Evolutionary conservation across 1,139 yeast species (phyloP).

Genomic region (Diutina catenulata): DNA sequence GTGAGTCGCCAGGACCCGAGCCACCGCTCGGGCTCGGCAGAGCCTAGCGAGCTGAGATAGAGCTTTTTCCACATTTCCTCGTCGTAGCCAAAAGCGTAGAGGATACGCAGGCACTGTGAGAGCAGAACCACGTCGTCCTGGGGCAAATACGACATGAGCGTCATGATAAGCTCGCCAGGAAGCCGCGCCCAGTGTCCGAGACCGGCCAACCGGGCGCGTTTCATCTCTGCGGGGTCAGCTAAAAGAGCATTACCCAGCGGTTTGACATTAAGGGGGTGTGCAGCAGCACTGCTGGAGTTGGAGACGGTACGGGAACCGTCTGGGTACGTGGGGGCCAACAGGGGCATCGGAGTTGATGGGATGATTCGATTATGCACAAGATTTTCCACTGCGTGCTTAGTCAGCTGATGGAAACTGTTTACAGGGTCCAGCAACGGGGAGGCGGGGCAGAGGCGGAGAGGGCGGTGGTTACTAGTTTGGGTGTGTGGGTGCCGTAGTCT

Average conservation of each 20-base stretch:
- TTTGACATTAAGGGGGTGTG: slow-evolving; percentile 2
- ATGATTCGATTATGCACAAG: no score
- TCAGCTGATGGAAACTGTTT: no score
- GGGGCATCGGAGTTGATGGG: no score
- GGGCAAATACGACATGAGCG: slow-evolving; percentile 32
- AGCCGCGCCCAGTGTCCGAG: slow-evolving; percentile 44
- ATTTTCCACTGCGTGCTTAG: no score
- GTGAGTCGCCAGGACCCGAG: slow-evolving; percentile 70
- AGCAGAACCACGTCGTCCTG: neutral
- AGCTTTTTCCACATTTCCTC: slow-evolving; percentile 72
- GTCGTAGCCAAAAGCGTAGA: slow-evolving; percentile 19
- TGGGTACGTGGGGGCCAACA: neutral
- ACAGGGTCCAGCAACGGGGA: no score
- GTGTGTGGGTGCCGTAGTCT: no score
- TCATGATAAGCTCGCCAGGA: slow-evolving; percentile 48
- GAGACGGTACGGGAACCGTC: neutral
- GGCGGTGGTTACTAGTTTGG: no score
- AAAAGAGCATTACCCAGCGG: slow-evolving; percentile 1
- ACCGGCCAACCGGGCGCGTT: slow-evolving; percentile 20
- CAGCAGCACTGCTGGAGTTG: neutral
- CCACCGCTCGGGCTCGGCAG: slow-evolving; percentile 31
- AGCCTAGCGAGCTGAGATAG: slow-evolving; percentile 15
- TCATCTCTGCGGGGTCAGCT: slow-evolving; percentile 7
- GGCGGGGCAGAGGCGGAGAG: no score
- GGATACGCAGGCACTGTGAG: neutral